A percentile compares a stretch with the other conserved stretches of the same genome.
Evolutionary conservation across 1,284 basidiomycete species (phyloP).

Genomic region (Malassezia japonica): DNA sequence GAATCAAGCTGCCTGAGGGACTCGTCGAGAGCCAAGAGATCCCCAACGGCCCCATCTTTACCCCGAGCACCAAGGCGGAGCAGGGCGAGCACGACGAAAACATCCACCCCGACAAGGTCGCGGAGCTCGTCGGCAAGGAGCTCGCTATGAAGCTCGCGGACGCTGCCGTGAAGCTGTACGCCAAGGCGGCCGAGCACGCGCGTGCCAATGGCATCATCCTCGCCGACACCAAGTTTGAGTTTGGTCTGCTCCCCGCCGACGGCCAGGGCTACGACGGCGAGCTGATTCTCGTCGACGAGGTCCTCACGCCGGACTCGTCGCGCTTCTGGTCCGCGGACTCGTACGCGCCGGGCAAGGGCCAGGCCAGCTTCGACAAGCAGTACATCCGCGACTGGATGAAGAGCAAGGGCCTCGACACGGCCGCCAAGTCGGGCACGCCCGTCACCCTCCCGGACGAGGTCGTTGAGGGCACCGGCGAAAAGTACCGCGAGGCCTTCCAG

Average conservation of each 20-base stretch:
- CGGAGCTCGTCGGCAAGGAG: constrained; percentile 42
- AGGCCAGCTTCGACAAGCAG: constrained; percentile 94
- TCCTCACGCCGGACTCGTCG: constrained; percentile 91
- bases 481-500: constrained; percentile 42
- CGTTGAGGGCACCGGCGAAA: constrained; percentile 34
- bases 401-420: constrained; percentile 31
- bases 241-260: constrained; percentile 55
- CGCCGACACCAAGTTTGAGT: constrained; percentile 89
- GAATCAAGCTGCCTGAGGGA: constrained; percentile 65
- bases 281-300: constrained; percentile 86
- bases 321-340: constrained; percentile 80
- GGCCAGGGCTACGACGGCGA: constrained; percentile 20
- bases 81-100: constrained; percentile 93
- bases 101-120: constrained; percentile 70
- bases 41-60: constrained; percentile 64
- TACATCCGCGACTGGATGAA: constrained; percentile 74
- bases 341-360: constrained; percentile 66
- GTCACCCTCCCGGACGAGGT: constrained; percentile 40
- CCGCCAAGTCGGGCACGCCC: constrained; percentile 30
- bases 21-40: constrained; percentile 70
- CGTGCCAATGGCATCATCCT: constrained; percentile 73
- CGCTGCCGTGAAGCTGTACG: constrained; percentile 63
- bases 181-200: constrained; percentile 68
- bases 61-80: constrained; percentile 93
- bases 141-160: constrained; percentile 59